Percentiles rank a stretch among this genome's conserved stretches.
phyloP scores from a whole-genome alignment of 2,329 filamentous ascomycete species.

The Aspergillus niger region DNA sequence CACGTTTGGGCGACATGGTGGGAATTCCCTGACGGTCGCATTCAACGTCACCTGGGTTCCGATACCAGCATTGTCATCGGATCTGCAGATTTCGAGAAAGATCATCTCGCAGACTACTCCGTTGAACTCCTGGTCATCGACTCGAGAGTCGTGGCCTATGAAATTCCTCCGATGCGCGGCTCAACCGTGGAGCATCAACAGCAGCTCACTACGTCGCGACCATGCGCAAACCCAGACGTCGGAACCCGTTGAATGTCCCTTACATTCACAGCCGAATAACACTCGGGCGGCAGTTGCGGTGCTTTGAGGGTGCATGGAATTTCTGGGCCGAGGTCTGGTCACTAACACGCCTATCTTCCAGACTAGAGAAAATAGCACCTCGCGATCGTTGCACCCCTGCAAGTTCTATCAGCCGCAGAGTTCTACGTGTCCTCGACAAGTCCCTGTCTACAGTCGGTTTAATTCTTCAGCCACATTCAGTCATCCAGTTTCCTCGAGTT shows the following conservation, averaged over 20 bases:
- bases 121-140: not conserved
- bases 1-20: slow-evolving; percentile 6
- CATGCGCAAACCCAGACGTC: not conserved
- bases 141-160: not conserved
- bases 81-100: not conserved
- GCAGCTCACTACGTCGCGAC: not conserved
- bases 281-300: not conserved
- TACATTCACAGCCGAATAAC: not conserved
- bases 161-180: not conserved
- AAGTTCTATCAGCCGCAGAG: not conserved
- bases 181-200: not conserved
- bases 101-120: not conserved
- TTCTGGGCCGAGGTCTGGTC: slow-evolving; percentile 4
- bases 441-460: not conserved
- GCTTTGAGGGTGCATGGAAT: not conserved
- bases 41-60: slow-evolving; percentile 7
- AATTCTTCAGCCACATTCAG: not conserved
- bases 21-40: slow-evolving; percentile 20
- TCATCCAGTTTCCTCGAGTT: not conserved
- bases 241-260: not conserved
- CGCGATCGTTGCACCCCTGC: slow-evolving; percentile 6
- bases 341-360: slow-evolving; percentile 18
- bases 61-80: not conserved
- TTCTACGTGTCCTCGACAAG: not conserved
- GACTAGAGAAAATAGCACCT: slow-evolving; percentile 14